A percentile compares a stretch with the other conserved stretches of the same genome.
Conservation (phyloP, 2,329 filamentous ascomycete genomes). For the Ascochyta fabae region DNA sequence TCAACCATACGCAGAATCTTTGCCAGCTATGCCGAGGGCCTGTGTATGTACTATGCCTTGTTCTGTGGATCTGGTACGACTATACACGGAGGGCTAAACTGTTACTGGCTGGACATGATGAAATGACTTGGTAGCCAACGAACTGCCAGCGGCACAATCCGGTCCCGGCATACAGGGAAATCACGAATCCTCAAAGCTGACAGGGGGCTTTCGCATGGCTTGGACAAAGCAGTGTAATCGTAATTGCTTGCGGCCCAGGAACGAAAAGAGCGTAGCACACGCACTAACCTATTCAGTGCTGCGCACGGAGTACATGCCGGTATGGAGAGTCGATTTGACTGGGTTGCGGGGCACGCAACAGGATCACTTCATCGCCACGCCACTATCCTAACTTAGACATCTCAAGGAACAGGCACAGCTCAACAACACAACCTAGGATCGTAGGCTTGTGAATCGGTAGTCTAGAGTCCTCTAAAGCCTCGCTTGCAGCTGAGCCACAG, state of each 20-base stretch:
- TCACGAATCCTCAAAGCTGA: constrained; percentile 24
- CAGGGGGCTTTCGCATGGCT: constrained; percentile 34
- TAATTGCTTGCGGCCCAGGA: constrained; percentile 24
- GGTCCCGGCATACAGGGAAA: constrained; percentile 29
- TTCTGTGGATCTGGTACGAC: constrained; percentile 30
- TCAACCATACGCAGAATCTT: constrained; percentile 36
- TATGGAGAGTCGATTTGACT: constrained; percentile 17
- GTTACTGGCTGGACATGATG: constrained; percentile 41
- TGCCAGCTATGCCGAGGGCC: constrained; percentile 27
- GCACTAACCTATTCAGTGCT: constrained; percentile 23
- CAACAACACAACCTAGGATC: constrained; percentile 3
- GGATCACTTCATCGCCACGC: constrained; percentile 25
- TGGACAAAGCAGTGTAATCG: constrained; percentile 25
- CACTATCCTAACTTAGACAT: constrained; percentile 7
- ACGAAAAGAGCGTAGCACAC: constrained; percentile 28
- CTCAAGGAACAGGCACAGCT: constrained; percentile 3
- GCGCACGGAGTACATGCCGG: constrained; percentile 23
- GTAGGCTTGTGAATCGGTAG: not conserved
- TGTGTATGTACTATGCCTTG: constrained; percentile 24
- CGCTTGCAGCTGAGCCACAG: constrained; percentile 8
- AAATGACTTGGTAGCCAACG: constrained; percentile 34
- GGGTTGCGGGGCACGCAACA: constrained; percentile 26
- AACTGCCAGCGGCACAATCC: constrained; percentile 22
- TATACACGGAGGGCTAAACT: constrained; percentile 31
- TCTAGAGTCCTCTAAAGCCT: not conserved